phyloP scores from a whole-genome alignment of 805 yeast genomes.

The Candida germanica region DNA sequence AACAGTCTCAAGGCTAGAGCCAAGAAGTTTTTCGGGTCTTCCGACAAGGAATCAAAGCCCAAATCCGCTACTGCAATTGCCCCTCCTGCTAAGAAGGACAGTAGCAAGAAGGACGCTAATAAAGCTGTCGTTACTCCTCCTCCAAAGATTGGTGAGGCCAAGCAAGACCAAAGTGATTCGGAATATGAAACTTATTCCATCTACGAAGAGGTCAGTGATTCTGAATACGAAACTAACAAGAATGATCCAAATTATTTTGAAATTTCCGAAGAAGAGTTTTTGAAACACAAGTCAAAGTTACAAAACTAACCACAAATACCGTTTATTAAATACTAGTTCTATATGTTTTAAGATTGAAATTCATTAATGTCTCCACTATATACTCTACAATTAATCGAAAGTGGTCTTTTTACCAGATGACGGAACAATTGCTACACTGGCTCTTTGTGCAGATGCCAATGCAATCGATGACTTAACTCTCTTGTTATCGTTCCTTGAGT shows the following conservation, averaged over 20 bases:
- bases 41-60: not conserved
- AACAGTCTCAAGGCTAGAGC: constrained; percentile 13
- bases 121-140: not conserved
- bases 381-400: constrained; percentile 55
- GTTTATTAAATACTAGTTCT: constrained; percentile 3
- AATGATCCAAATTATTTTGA: constrained; percentile 50
- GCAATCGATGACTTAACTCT: constrained; percentile 79
- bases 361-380: not conserved
- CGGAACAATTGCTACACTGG: constrained; percentile 81
- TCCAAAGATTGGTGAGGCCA: not conserved
- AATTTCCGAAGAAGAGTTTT: constrained; percentile 24
- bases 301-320: constrained; percentile 1
- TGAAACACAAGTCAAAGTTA: constrained; percentile 16
- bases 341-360: constrained; percentile 1
- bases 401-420: constrained; percentile 85
- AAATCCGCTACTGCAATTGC: not conserved
- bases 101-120: not conserved
- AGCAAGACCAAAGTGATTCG: constrained; percentile 9
- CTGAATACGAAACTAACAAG: constrained; percentile 43
- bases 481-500: constrained; percentile 18
- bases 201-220: constrained; percentile 50
- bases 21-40: constrained; percentile 8
- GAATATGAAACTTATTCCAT: constrained; percentile 23
- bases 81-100: not conserved
- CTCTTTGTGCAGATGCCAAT: constrained; percentile 84